These are phyloP conservation scores for Lachancea sp. DNA, from an alignment of 805 yeast genomes.

Conservation along the genomic window DNA sequence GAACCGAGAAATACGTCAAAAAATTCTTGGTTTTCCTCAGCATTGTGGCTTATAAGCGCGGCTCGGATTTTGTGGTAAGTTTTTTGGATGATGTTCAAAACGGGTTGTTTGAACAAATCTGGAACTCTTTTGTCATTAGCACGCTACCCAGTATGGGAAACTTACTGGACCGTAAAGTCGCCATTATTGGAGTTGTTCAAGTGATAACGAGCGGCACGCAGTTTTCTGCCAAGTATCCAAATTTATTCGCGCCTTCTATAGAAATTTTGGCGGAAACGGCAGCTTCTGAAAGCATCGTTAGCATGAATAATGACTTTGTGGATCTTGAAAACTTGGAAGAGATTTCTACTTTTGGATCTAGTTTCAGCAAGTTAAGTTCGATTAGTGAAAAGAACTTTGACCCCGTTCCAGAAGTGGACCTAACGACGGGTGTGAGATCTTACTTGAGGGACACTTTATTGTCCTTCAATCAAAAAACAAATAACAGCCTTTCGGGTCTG, in stretches of 20 bases:
- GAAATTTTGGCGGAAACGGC: slow-evolving; percentile 37
- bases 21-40: slow-evolving; percentile 61
- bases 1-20: slow-evolving; percentile 76
- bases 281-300: slow-evolving; percentile 35
- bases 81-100: slow-evolving; percentile 70
- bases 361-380: slow-evolving; percentile 65
- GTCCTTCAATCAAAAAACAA: slow-evolving; percentile 19
- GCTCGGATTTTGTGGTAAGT: slow-evolving; percentile 48
- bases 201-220: slow-evolving; percentile 33
- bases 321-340: slow-evolving; percentile 55
- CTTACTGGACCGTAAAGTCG: slow-evolving; percentile 49
- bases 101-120: slow-evolving; percentile 48
- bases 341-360: slow-evolving; percentile 77
- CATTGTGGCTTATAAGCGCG: slow-evolving; percentile 42
- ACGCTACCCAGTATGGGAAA: slow-evolving; percentile 43
- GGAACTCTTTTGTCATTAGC: slow-evolving; percentile 35
- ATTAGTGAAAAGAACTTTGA: slow-evolving; percentile 59
- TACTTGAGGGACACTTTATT: slow-evolving; percentile 19
- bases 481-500: slow-evolving; percentile 15
- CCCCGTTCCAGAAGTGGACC: slow-evolving; percentile 52
- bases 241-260: slow-evolving; percentile 38
- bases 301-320: slow-evolving; percentile 34
- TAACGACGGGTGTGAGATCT: slow-evolving; percentile 22
- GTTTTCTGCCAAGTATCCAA: slow-evolving; percentile 38
- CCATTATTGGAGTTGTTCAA: slow-evolving; percentile 44